phyloP scores from a whole-genome alignment of 2,329 filamentous ascomycete species.

The Monosporascus cannonballus region DNA sequence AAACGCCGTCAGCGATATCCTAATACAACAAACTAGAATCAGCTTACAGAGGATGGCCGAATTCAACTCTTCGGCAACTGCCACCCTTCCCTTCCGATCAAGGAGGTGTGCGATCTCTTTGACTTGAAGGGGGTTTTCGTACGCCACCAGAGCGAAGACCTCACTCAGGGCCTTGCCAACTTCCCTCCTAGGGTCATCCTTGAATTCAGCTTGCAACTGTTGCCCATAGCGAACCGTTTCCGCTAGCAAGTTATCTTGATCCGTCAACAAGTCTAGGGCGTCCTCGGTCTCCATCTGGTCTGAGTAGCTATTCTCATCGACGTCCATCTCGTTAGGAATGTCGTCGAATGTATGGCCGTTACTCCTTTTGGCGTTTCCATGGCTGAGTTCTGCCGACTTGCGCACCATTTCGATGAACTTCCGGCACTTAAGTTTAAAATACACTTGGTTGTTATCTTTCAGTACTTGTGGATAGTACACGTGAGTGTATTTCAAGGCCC shows the following conservation, averaged over 20 bases:
- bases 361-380: conserved; percentile 36
- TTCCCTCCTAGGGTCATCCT: conserved; percentile 61
- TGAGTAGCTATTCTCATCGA: conserved; percentile 31
- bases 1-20: conserved; percentile 6
- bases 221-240: conserved; percentile 76
- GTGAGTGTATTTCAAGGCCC: conserved; percentile 75
- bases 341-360: conserved; percentile 36
- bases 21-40: conserved; percentile 1
- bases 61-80: conserved; percentile 89
- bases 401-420: conserved; percentile 96
- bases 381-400: conserved; percentile 59
- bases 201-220: conserved; percentile 71
- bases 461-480: conserved; percentile 77
- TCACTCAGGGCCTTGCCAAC: conserved; percentile 70
- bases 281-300: conserved; percentile 53
- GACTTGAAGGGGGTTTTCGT: conserved; percentile 71
- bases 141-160: conserved; percentile 84
- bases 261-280: conserved; percentile 21
- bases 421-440: conserved; percentile 81
- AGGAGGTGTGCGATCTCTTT: conserved; percentile 70
- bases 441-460: conserved; percentile 71
- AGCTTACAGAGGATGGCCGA: conserved; percentile 80
- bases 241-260: conserved; percentile 46
- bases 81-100: conserved; percentile 65
- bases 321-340: conserved; percentile 52